A percentile compares a stretch with the other conserved stretches of the same genome.
Conservation (phyloP, 2,329 filamentous ascomycete genomes). For the Microcera coccophila region DNA sequence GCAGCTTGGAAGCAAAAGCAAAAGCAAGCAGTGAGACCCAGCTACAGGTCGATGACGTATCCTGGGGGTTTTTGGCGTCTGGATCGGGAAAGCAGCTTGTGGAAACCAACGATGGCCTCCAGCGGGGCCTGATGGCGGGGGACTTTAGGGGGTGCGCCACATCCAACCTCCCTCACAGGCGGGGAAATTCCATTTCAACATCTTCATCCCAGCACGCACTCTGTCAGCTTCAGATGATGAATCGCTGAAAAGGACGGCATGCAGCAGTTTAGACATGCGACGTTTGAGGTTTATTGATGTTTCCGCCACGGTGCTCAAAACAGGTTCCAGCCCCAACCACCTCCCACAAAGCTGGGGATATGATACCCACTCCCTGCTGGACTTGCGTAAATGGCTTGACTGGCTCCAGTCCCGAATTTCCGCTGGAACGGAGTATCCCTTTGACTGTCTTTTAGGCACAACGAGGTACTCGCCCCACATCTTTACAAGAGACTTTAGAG, state of each 20-base stretch:
- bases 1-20: too few relatives aligned
- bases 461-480: too few relatives aligned
- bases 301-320: background rate
- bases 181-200: background rate
- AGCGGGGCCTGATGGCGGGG: background rate
- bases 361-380: constrained; percentile 1
- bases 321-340: background rate
- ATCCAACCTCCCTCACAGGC: too few relatives aligned
- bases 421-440: too few relatives aligned
- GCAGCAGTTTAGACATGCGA: too few relatives aligned
- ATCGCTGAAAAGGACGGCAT: too few relatives aligned
- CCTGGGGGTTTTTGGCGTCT: background rate
- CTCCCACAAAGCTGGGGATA: constrained; percentile 1
- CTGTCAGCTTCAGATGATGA: background rate
- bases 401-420: constrained; percentile 1
- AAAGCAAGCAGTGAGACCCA: constrained; percentile 13
- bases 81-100: constrained; percentile 3
- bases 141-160: background rate
- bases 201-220: background rate
- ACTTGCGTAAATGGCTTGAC: constrained; percentile 27
- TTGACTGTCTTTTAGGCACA: too few relatives aligned
- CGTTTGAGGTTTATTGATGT: background rate
- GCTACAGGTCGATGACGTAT: constrained; percentile 6
- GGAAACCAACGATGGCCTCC: background rate
- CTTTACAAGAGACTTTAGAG: too few relatives aligned